Conservation (phyloP, 2,329 filamentous ascomycete genomes). For the Diaporthe velutina region DNA sequence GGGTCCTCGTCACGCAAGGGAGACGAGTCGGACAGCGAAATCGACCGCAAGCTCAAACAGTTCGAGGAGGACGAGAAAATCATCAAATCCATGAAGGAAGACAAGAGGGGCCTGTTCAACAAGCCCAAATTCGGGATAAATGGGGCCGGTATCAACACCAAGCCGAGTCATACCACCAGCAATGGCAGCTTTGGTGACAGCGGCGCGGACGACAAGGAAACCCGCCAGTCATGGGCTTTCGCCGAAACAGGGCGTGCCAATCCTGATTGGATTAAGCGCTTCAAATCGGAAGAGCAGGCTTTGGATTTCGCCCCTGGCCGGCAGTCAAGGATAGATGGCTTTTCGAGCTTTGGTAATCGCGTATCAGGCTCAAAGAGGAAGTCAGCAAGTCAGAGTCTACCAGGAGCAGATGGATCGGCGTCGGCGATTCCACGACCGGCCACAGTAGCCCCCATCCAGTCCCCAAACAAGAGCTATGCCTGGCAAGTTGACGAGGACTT, state of each 20-base stretch:
- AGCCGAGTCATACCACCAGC: constrained; percentile 46
- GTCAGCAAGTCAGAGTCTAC: neutral
- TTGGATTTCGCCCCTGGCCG: constrained; percentile 28
- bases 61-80: constrained; percentile 46
- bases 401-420: constrained; percentile 34
- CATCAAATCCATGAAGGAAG: constrained; percentile 43
- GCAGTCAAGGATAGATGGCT: constrained; percentile 17
- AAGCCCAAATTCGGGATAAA: constrained; percentile 50
- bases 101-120: constrained; percentile 51
- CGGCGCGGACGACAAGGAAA: constrained; percentile 47
- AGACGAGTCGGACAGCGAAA: constrained; percentile 47
- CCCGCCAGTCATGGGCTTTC: constrained; percentile 41
- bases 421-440: constrained; percentile 42
- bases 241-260: constrained; percentile 29
- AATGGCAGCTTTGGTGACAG: constrained; percentile 44
- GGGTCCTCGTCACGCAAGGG: constrained; percentile 40
- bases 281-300: constrained; percentile 19
- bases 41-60: constrained; percentile 48
- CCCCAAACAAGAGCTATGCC: constrained; percentile 65
- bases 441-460: constrained; percentile 44
- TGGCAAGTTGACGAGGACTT: constrained; percentile 72
- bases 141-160: constrained; percentile 52
- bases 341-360: constrained; percentile 26
- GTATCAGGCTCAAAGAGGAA: constrained; percentile 23
- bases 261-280: constrained; percentile 41